Base-by-base conservation (phyloP, 768 basidiomycete species). In the Mycena crocata region DNA sequence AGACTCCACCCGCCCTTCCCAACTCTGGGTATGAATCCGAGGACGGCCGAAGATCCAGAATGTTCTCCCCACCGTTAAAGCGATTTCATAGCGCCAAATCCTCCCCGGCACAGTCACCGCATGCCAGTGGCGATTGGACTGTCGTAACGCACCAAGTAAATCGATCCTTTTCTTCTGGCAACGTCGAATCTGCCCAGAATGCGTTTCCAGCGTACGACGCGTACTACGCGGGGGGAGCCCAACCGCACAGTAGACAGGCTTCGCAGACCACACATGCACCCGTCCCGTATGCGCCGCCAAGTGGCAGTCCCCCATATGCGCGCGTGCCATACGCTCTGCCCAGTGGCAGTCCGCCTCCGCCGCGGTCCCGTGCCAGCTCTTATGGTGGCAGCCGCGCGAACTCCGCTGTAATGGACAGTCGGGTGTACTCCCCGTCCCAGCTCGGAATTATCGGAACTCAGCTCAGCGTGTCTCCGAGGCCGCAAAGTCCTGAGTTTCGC, bases 311-410 rank as follows among this genome's bases (percentile, higher is more conserved):
- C 21, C n/a, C 56, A 30, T 17, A 31, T 24, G 30, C 57, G 26
- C 52, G 48, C 12, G 23, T 50, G 8, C 60, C 63, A 9, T 57
- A 62, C 44, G 57, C 64, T 5, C 40, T 42, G 23, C 49, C 60
- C 4, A 50, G 26, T 24, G 57, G 67, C 14, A 51, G 45, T 35
- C 61, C 67, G n/a, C n/a, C n/a, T 19, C 68, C 52, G 32, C 49
- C 69, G 24, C 64, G 69, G 34, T 42, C 61, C 21, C 64, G 68
- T 32, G 42, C 68, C 1, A n/a, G n/a, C n/a, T n/a, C n/a, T n/a
- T n/a, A n/a, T n/a, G n/a, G n/a, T n/a, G n/a, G n/a, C n/a, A n/a
- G n/a, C n/a, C n/a, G n/a, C n/a, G n/a, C n/a, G n/a, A n/a, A n/a
- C n/a, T n/a, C n/a, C n/a, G n/a, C n/a, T n/a, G n/a, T n/a, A n/a